Conservation (phyloP, 2,329 filamentous ascomycete species). For the Ophiostoma sp. region DNA sequence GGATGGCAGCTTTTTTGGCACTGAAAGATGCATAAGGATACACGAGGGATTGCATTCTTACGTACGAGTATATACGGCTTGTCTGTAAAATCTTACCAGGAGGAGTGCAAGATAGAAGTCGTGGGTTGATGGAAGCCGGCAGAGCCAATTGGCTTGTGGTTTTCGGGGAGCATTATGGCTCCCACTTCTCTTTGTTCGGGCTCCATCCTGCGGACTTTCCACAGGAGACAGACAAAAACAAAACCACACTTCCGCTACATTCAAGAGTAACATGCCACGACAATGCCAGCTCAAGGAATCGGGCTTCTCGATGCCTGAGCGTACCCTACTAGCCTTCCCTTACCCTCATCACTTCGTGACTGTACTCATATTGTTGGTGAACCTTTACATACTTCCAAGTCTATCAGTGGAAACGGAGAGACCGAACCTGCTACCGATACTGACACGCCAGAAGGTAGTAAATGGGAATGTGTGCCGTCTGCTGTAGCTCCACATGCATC, state of each 20-base stretch:
- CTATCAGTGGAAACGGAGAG: neutral
- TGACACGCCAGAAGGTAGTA: neutral
- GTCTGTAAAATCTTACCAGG: neutral
- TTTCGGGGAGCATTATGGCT: too few relatives aligned
- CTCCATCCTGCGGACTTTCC: too few relatives aligned
- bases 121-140: too few relatives aligned
- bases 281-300: neutral
- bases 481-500: slow-evolving; percentile 1
- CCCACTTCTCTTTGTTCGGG: too few relatives aligned
- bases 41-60: neutral
- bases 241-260: too few relatives aligned
- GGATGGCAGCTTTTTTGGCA: neutral
- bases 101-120: too few relatives aligned
- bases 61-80: neutral
- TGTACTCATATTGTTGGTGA: neutral
- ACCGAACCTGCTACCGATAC: neutral
- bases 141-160: too few relatives aligned
- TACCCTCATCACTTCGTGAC: neutral
- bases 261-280: neutral
- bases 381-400: neutral
- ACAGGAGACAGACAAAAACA: too few relatives aligned
- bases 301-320: too few relatives aligned
- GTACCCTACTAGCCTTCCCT: too few relatives aligned
- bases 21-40: neutral
- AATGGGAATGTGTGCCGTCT: neutral